These are phyloP conservation scores for Ottelia alismoides DNA, from an alignment of 106 monocot species.

Conservation along the genomic window DNA sequence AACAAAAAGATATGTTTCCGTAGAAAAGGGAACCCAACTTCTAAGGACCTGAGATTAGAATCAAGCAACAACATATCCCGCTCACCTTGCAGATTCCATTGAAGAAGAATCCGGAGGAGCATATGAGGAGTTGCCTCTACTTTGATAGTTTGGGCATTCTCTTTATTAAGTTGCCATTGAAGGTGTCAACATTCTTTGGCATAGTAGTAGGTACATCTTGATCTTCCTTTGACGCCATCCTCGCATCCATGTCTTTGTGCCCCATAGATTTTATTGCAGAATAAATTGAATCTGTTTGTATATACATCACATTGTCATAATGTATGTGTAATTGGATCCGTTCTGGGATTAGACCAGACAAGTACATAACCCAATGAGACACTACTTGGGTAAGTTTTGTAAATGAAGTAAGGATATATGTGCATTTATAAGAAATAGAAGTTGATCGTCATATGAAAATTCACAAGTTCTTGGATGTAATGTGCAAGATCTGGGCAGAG, in stretches of 20 bases:
- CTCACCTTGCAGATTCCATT: too few relatives aligned
- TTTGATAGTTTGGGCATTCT: too few relatives aligned
- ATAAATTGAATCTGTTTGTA: background rate
- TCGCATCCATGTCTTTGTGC: constrained; percentile 1
- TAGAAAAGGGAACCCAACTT: too few relatives aligned
- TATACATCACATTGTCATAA: constrained; percentile 6
- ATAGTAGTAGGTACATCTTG: background rate
- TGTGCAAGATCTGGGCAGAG: constrained; percentile 3
- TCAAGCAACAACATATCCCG: too few relatives aligned
- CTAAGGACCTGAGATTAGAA: too few relatives aligned
- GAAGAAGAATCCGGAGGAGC: too few relatives aligned
- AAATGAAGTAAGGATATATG: constrained; percentile 6
- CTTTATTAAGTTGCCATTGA: constrained; percentile 6
- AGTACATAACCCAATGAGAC: too few relatives aligned
- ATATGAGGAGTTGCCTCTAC: too few relatives aligned
- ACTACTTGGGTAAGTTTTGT: background rate
- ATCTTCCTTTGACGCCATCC: constrained; percentile 9
- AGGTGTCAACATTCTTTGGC: too few relatives aligned
- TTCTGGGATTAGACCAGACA: background rate
- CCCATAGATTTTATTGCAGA: too few relatives aligned
- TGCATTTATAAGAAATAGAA: constrained; percentile 6
- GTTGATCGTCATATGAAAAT: constrained; percentile 2
- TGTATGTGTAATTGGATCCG: constrained; percentile 4
- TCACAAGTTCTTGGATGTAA: background rate
- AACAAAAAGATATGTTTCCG: too few relatives aligned